phyloP scores from a whole-genome alignment of 345 rosid genomes.

The Ceriops zippeliana region DNA sequence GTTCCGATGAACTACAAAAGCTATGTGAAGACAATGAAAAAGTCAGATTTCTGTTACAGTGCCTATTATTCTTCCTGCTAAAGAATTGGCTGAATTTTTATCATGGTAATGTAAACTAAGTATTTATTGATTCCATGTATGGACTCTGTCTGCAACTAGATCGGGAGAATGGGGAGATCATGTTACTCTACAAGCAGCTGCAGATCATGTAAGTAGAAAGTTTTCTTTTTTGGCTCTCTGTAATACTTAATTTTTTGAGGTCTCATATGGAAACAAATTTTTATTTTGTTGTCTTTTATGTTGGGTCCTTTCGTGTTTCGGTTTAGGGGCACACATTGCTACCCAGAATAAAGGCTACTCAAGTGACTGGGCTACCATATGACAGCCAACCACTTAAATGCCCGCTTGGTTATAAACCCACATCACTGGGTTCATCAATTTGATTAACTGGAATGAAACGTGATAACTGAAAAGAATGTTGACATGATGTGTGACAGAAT shows the following conservation, averaged over 20 bases:
- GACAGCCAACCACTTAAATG: no score
- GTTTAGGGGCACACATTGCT: no score
- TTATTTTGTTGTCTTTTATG: no score
- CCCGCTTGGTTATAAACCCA: no score
- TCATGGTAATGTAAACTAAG: slow-evolving; percentile 3
- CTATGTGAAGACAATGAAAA: slow-evolving; percentile 82
- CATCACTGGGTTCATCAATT: no score
- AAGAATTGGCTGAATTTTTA: slow-evolving; percentile 1
- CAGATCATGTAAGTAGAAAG: slow-evolving; percentile 67
- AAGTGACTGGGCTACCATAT: no score
- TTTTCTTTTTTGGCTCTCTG: neutral
- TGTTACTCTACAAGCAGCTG: slow-evolving; percentile 92
- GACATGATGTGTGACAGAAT: no score
- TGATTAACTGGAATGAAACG: no score
- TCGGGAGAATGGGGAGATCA: slow-evolving; percentile 98
- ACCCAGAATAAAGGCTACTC: no score
- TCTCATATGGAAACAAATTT: neutral
- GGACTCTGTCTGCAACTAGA: slow-evolving; percentile 33
- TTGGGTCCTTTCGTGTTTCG: no score
- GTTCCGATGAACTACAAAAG: slow-evolving; percentile 86
- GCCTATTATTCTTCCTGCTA: slow-evolving; percentile 21
- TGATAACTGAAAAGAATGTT: no score
- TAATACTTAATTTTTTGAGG: neutral
- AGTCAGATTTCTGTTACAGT: slow-evolving; percentile 48
- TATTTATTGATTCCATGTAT: slow-evolving; percentile 24